phyloP scores from a whole-genome alignment of 1,284 basidiomycete species.

The Leccinum solheimii region DNA sequence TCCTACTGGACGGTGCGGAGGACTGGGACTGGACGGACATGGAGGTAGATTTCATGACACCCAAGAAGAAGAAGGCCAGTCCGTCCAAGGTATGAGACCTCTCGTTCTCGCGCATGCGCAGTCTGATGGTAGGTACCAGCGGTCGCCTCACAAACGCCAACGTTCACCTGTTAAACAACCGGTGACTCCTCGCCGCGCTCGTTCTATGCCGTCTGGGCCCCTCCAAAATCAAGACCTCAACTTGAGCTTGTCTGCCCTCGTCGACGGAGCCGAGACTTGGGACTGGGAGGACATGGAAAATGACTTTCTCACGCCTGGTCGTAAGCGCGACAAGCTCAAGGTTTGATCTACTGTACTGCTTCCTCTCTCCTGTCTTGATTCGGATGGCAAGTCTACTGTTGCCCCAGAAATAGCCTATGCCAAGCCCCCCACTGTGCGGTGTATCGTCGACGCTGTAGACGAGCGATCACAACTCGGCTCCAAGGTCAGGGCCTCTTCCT shows the following conservation, averaged over 20 bases:
- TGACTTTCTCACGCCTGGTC: constrained; percentile 40
- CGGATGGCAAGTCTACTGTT: constrained; percentile 16
- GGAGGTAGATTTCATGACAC: constrained; percentile 39
- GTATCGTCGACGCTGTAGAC: constrained; percentile 48
- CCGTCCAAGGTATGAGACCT: constrained; percentile 20
- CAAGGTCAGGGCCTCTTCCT: constrained; percentile 7
- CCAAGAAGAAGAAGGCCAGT: constrained; percentile 36
- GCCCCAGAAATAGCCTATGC: constrained; percentile 26
- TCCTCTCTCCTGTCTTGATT: background rate
- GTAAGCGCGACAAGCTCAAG: constrained; percentile 28
- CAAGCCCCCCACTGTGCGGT: constrained; percentile 47
- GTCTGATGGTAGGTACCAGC: constrained; percentile 4
- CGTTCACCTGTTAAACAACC: constrained; percentile 25
- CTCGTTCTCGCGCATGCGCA: background rate
- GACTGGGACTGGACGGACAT: constrained; percentile 53
- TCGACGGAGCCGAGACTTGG: constrained; percentile 50
- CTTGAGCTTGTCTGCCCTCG: constrained; percentile 35
- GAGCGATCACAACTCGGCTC: constrained; percentile 25
- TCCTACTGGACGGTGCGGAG: constrained; percentile 55
- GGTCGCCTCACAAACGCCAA: constrained; percentile 17
- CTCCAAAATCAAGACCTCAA: constrained; percentile 7
- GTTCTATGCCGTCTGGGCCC: constrained; percentile 10
- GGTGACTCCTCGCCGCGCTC: constrained; percentile 8
- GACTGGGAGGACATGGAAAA: constrained; percentile 51
- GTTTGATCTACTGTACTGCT: constrained; percentile 2